Conservation (phyloP, 148 eudicot genomes). For the Rhododendron simsii region DNA sequence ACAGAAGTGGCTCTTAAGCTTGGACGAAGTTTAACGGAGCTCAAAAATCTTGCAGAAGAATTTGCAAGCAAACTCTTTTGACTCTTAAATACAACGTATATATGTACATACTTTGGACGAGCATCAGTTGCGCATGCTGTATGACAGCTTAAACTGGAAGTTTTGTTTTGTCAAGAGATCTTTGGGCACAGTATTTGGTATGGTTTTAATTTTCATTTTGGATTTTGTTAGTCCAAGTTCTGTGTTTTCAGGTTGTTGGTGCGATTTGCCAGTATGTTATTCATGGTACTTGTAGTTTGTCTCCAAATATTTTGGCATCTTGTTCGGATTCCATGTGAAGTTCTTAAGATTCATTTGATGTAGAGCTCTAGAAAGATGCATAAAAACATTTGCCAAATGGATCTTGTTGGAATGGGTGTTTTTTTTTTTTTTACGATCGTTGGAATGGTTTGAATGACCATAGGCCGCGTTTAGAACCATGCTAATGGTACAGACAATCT, state of each 20-base stretch:
- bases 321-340: neutral
- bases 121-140: neutral
- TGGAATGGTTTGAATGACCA: too few species aligned
- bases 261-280: neutral
- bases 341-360: neutral
- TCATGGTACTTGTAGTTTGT: neutral
- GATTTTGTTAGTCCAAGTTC: neutral
- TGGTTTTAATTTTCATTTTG: neutral
- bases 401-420: neutral
- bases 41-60: neutral
- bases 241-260: neutral
- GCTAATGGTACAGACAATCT: too few species aligned
- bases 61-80: too few species aligned
- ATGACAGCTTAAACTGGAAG: neutral
- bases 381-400: neutral
- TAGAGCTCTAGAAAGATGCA: neutral
- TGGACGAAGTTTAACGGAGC: conserved; percentile 7
- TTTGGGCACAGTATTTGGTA: neutral
- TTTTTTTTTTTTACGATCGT: too few species aligned
- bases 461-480: too few species aligned
- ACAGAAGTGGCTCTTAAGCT: conserved; percentile 13
- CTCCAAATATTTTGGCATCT: neutral
- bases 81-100: too few species aligned
- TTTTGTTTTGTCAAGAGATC: neutral
- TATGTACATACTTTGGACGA: neutral